phyloP scores from a whole-genome alignment of 2,329 filamentous ascomycete species.

The Cadophora luteo-olivacea region DNA sequence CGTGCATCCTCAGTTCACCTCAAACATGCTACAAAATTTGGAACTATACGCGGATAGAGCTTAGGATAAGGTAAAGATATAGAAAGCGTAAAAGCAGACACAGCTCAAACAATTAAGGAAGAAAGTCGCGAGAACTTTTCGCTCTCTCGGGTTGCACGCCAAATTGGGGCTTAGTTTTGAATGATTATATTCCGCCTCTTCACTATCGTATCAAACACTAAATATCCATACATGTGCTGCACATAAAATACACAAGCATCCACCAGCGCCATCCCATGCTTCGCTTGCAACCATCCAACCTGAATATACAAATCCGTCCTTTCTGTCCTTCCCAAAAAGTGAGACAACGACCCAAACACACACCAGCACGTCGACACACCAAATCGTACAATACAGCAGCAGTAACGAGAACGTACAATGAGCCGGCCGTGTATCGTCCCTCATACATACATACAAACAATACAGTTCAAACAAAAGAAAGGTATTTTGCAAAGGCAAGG shows the following conservation, averaged over 20 bases:
- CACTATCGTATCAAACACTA: conserved; percentile 6
- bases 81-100: too few species aligned
- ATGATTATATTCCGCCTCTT: conserved; percentile 3
- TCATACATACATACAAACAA: conserved; percentile 15
- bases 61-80: too few species aligned
- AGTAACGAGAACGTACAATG: conserved; percentile 16
- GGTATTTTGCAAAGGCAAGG: conserved; percentile 3
- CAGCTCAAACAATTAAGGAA: too few species aligned
- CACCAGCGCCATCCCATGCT: conserved; percentile 9
- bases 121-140: too few species aligned
- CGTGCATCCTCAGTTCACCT: too few species aligned
- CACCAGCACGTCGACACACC: too few species aligned
- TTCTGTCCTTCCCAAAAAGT: background rate
- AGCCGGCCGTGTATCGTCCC: conserved; percentile 27
- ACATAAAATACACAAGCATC: conserved; percentile 15
- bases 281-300: background rate
- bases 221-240: conserved; percentile 14
- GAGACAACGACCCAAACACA: conserved; percentile 13
- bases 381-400: conserved; percentile 14
- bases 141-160: background rate
- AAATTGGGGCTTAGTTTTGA: background rate
- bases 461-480: conserved; percentile 23
- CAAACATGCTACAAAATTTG: too few species aligned
- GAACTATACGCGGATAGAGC: too few species aligned
- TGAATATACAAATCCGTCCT: background rate